phyloP scores from a whole-genome alignment of 163 green algal genomes.

The Chlorella variabilis region DNA sequence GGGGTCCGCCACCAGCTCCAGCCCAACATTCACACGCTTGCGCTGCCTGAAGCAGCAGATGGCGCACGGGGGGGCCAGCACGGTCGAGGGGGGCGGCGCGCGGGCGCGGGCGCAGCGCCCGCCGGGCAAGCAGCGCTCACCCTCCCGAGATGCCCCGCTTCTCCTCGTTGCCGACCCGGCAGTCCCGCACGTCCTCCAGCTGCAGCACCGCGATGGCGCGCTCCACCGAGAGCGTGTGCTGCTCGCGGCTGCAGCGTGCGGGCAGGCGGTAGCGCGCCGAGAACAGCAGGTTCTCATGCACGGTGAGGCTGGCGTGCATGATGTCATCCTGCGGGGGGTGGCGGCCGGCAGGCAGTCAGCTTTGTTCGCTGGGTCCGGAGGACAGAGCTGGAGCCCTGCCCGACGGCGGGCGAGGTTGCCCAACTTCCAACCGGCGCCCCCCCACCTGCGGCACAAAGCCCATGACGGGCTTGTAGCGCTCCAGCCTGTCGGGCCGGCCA shows the following conservation, averaged over 20 bases:
- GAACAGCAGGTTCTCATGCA: conserved; percentile 70
- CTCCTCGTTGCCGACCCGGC: conserved; percentile 67
- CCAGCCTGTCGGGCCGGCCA: conserved; percentile 43
- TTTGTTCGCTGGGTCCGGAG: too few relatives aligned
- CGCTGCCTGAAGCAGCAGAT: conserved; percentile 53
- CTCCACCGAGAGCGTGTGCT: conserved; percentile 51
- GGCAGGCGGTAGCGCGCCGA: conserved; percentile 54
- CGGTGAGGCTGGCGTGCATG: conserved; percentile 77
- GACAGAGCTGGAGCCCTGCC: not conserved
- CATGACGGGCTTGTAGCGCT: conserved; percentile 58
- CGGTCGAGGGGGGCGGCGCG: not conserved
- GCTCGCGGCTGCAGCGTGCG: conserved; percentile 9
- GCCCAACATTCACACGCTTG: conserved; percentile 76
- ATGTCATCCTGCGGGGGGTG: conserved; percentile 75
- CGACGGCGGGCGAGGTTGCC: not conserved
- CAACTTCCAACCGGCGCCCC: too few relatives aligned
- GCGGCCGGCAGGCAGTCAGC: not conserved
- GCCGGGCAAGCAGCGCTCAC: too few relatives aligned
- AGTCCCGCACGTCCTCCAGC: conserved; percentile 52
- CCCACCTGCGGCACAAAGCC: conserved; percentile 79
- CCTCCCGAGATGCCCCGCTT: conserved; percentile 59
- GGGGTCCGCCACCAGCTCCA: conserved; percentile 70
- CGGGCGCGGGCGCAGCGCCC: too few relatives aligned
- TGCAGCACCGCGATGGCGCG: conserved; percentile 42
- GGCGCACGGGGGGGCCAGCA: too few relatives aligned